Evolutionary conservation across 306 rosid genomes (phyloP).

Genomic region (Oxytropis ochrocephala): DNA sequence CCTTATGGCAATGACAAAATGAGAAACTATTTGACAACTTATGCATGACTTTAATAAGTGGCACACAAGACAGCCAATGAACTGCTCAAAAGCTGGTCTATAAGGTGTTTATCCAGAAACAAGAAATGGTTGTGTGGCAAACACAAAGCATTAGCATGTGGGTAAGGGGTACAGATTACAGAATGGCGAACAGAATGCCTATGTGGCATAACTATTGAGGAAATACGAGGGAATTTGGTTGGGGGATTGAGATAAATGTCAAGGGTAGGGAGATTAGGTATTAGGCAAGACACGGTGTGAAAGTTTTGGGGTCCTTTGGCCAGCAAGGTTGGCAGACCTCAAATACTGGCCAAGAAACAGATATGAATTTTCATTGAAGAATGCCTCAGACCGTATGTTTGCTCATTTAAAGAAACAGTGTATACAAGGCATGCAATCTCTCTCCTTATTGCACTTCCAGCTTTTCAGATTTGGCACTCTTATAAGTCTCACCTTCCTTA

Average conservation of each 20-base stretch:
- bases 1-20: not conserved
- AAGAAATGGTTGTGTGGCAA: not conserved
- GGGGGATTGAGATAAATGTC: no score
- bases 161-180: not conserved
- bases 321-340: not conserved
- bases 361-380: not conserved
- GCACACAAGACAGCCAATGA: not conserved
- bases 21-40: not conserved
- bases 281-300: not conserved
- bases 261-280: no score
- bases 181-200: not conserved
- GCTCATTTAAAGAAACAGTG: not conserved
- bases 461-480: not conserved
- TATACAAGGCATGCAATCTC: not conserved
- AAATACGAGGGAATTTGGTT: not conserved
- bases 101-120: not conserved
- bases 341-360: not conserved
- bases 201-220: not conserved
- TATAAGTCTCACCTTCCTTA: not conserved
- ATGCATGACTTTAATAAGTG: not conserved
- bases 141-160: not conserved
- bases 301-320: not conserved
- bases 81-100: not conserved
- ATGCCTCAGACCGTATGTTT: not conserved
- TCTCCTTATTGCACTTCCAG: not conserved